A percentile compares a stretch with the other conserved stretches of the same genome.
Conservation (phyloP, 1,284 basidiomycete genomes). For the Malassezia caprae region DNA sequence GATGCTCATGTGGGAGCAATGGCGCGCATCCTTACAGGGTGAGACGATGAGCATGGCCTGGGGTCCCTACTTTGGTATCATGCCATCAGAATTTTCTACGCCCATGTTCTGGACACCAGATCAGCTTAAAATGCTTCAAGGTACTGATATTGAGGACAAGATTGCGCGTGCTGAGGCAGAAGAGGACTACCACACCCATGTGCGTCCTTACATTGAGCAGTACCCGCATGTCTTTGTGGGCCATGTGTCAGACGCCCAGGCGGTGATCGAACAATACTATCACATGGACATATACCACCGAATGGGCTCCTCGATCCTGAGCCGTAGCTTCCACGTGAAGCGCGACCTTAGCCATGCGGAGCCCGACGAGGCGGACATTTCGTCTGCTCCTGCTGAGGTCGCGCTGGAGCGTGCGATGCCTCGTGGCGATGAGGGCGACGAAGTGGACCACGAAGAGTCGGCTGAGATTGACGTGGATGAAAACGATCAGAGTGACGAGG, state of each 20-base stretch:
- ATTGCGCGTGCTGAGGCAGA: conserved; percentile 78
- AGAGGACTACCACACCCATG: conserved; percentile 55
- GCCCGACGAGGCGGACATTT: conserved; percentile 12
- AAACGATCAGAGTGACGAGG: conserved; percentile 23
- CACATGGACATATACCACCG: conserved; percentile 70
- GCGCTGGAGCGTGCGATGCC: conserved; percentile 12
- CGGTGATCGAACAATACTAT: conserved; percentile 54
- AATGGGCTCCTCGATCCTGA: conserved; percentile 86
- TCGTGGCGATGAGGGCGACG: not conserved
- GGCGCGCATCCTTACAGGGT: conserved; percentile 17
- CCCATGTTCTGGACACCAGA: conserved; percentile 85
- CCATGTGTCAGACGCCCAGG: not conserved
- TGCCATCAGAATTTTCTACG: conserved; percentile 65
- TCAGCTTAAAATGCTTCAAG: conserved; percentile 67
- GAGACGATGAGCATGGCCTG: conserved; percentile 13
- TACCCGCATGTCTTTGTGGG: conserved; percentile 30
- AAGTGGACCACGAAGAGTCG: conserved; percentile 28
- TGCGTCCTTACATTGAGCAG: conserved; percentile 48
- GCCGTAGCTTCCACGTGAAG: conserved; percentile 70
- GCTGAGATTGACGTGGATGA: conserved; percentile 34
- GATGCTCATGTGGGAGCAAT: conserved; percentile 86
- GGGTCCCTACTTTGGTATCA: conserved; percentile 44
- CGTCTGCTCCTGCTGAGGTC: conserved; percentile 8
- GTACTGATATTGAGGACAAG: conserved; percentile 75
- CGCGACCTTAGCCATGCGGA: conserved; percentile 16